Conservation (phyloP, 768 basidiomycete genomes). For the Leucocoprinus birnbaumii region DNA sequence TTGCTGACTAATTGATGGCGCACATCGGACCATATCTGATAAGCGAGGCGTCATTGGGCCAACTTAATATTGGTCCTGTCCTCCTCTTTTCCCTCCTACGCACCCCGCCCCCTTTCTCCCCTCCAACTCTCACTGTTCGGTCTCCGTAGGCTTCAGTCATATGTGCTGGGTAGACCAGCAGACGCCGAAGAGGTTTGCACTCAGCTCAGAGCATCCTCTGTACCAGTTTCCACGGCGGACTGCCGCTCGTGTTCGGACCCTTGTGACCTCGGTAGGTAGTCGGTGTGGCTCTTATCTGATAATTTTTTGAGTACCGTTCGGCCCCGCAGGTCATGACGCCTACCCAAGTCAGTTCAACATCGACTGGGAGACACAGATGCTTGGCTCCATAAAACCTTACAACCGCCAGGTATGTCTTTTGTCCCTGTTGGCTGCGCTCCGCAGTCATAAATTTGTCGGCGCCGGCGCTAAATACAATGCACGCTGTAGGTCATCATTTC, state of each 20-base stretch:
- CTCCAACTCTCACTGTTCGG: constrained; percentile 31
- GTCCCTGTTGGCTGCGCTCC: neutral
- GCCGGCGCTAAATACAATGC: neutral
- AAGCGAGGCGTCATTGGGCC: constrained; percentile 6
- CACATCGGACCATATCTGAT: constrained; percentile 26
- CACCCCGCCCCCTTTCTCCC: constrained; percentile 12
- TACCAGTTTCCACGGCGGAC: constrained; percentile 66
- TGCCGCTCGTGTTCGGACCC: constrained; percentile 77
- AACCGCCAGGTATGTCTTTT: constrained; percentile 60
- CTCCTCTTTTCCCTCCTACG: constrained; percentile 9
- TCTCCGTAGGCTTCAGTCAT: constrained; percentile 35
- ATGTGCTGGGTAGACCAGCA: constrained; percentile 39
- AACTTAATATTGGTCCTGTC: constrained; percentile 2
- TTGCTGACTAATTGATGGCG: neutral
- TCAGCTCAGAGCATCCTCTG: constrained; percentile 50
- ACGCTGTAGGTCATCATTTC: constrained; percentile 73
- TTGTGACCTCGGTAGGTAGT: constrained; percentile 60
- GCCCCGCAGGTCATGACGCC: constrained; percentile 50
- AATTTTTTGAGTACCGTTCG: constrained; percentile 13
- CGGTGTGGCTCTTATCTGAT: constrained; percentile 22
- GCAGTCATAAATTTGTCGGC: too few relatives aligned
- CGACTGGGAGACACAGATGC: constrained; percentile 77
- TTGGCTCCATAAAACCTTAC: constrained; percentile 86
- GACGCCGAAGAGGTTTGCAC: constrained; percentile 27
- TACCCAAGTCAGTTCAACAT: constrained; percentile 72